phyloP scores from a whole-genome alignment of 2,329 filamentous ascomycete species.

The Colletotrichum nymphaeae region DNA sequence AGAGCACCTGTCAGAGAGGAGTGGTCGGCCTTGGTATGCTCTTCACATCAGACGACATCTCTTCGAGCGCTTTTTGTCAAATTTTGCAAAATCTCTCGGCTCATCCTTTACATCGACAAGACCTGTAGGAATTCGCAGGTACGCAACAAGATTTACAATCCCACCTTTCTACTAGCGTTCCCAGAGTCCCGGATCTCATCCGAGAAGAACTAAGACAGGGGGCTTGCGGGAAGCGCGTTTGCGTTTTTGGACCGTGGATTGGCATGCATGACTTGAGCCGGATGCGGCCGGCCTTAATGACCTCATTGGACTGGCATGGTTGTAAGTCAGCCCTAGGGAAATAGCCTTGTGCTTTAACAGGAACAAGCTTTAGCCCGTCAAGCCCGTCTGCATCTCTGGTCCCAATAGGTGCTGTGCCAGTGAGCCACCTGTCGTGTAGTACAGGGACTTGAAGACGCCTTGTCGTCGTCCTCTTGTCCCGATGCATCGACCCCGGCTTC shows the following conservation, averaged over 20 bases:
- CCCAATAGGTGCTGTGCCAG: background rate
- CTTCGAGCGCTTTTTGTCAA: too few relatives aligned
- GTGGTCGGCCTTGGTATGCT: background rate
- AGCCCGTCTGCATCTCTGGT: background rate
- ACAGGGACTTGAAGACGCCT: background rate
- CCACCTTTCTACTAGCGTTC: background rate
- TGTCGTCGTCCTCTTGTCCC: background rate
- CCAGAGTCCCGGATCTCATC: background rate
- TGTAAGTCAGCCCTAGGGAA: background rate
- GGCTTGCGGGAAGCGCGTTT: background rate
- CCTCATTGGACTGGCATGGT: background rate
- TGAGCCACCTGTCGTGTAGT: background rate
- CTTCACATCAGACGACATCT: too few relatives aligned
- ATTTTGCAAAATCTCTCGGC: background rate
- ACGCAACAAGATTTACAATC: background rate
- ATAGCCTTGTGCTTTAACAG: background rate
- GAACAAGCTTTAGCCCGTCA: slow-evolving; percentile 12
- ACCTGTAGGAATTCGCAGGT: background rate
- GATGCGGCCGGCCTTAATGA: slow-evolving; percentile 4
- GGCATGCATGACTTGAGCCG: background rate
- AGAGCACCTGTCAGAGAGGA: too few relatives aligned
- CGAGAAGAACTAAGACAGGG: background rate
- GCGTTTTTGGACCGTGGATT: background rate
- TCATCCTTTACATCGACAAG: background rate
- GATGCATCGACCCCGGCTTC: background rate